A percentile compares a stretch with the other conserved stretches of the same genome.
phyloP scores from a whole-genome alignment of 305 asterid species.

The Vinca major region DNA sequence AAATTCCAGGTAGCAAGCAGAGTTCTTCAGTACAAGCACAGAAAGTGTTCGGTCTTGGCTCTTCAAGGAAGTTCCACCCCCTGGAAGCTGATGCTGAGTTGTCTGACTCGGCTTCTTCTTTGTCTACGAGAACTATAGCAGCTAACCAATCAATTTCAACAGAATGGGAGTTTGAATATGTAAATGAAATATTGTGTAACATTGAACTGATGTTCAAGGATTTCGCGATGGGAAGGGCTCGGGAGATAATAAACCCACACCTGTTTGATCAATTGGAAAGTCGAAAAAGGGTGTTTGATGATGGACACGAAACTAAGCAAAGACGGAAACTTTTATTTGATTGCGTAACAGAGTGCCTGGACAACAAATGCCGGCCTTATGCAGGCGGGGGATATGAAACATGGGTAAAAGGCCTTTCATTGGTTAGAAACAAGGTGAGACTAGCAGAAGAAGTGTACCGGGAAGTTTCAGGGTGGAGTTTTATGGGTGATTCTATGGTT shows the following conservation, averaged over 20 bases:
- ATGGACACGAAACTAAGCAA: conserved; percentile 27
- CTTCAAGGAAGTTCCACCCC: conserved; percentile 26
- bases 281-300: conserved; percentile 18
- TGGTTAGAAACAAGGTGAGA: conserved; percentile 37
- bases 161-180: conserved; percentile 51
- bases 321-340: conserved; percentile 51
- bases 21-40: conserved; percentile 46
- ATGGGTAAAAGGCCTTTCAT: conserved; percentile 49
- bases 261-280: conserved; percentile 49
- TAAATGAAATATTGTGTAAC: conserved; percentile 50
- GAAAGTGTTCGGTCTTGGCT: conserved; percentile 37
- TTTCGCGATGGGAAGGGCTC: conserved; percentile 44
- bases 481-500: conserved; percentile 47
- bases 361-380: conserved; percentile 39
- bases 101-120: conserved; percentile 66
- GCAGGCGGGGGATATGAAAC: conserved; percentile 41
- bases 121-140: conserved; percentile 15
- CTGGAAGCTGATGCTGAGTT: conserved; percentile 47
- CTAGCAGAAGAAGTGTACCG: conserved; percentile 56
- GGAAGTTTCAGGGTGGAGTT: conserved; percentile 55
- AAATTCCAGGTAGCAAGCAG: conserved; percentile 52
- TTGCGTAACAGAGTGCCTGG: conserved; percentile 59
- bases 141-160: conserved; percentile 14
- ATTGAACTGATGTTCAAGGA: conserved; percentile 49
- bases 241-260: conserved; percentile 35